Base-by-base conservation (phyloP, 495 filamentous ascomycete genomes). In the Lophiotrema nucula region DNA sequence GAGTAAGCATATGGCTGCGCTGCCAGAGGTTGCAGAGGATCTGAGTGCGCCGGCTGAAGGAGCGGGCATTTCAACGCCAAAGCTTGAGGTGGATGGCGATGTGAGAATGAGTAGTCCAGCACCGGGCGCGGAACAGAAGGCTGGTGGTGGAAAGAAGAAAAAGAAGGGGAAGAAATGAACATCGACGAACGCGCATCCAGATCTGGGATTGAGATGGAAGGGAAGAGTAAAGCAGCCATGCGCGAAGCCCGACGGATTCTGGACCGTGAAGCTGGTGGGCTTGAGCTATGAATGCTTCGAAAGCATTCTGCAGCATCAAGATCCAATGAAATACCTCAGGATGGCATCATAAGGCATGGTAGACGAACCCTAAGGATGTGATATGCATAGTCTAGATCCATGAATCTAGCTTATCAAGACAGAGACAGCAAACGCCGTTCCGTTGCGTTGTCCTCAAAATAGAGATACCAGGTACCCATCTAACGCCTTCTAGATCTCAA, bases 1-100 rank as follows among this genome's bases (percentile, higher is more conserved):
- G 66, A 86, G 83, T 5, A 73, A 77, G 53, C 72, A 78, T 56
- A 88, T 91, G 77, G 82, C 81, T 11, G 83, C 77, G 37, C 67
- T 90, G 68, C 76, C 74, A 33, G 73, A 69, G 39, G 65, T 39
- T 10, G 8, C 16, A 11, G 54, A 53, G 27, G 58, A 63, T 63
- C 18, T 62, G n/a, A 53, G 31, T 33, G 44, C 53, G 18, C 19
- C 50, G 11, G 49, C 16, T 16, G 22, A 19, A 18, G 49, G 37
- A n/a, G n/a, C 37, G 11, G 60, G 47, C 2, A 48, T 49, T 2
- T 12, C 31, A 11, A 60, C 56, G 16, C 57, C 57, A 26, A 53
- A 21, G 10, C 19, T 21, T 13, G 11, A 43, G 26, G 47, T 46
- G 19, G 62, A 68, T 27, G 24, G 46, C 22, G 47, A 61, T 39